These are phyloP conservation scores for Viola odorata DNA, from an alignment of 345 rosid genomes.

Conservation along the genomic window DNA sequence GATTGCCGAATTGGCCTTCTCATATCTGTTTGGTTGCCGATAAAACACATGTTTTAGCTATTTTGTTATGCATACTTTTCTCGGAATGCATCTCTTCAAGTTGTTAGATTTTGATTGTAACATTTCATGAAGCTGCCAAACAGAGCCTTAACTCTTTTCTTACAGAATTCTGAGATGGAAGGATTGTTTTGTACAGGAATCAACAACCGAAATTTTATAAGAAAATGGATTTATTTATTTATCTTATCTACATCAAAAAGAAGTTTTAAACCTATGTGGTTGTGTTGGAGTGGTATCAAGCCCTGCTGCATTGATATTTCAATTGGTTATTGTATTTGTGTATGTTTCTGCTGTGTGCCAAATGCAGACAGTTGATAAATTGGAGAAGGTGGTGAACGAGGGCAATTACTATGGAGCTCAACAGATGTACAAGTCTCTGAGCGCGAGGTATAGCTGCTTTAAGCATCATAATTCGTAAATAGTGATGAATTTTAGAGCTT, in stretches of 20 bases:
- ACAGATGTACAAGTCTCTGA: constrained; percentile 91
- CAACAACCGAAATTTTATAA: no score
- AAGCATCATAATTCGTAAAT: no score
- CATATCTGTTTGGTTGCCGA: constrained; percentile 6
- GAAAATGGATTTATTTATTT: no score
- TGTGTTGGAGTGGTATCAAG: no score
- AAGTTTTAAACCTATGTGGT: no score
- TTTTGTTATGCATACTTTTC: not conserved
- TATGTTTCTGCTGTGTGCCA: not conserved
- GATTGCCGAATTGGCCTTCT: not conserved
- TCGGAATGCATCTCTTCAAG: not conserved
- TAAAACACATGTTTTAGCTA: not conserved
- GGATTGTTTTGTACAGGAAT: no score
- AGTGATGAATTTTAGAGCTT: no score
- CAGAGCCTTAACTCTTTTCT: no score
- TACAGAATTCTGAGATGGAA: no score
- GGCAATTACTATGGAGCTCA: constrained; percentile 94
- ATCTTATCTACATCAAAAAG: no score
- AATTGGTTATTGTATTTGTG: not conserved
- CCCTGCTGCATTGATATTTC: not conserved
- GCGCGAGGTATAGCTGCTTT: constrained; percentile 51
- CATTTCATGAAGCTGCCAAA: not conserved
- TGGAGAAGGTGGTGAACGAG: constrained; percentile 60
- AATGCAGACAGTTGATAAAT: constrained; percentile 70
- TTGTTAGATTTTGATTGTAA: not conserved